Percentiles rank a stretch among this genome's conserved stretches.
Conservation (phyloP, 345 rosid genomes). For the Salix brachista region DNA sequence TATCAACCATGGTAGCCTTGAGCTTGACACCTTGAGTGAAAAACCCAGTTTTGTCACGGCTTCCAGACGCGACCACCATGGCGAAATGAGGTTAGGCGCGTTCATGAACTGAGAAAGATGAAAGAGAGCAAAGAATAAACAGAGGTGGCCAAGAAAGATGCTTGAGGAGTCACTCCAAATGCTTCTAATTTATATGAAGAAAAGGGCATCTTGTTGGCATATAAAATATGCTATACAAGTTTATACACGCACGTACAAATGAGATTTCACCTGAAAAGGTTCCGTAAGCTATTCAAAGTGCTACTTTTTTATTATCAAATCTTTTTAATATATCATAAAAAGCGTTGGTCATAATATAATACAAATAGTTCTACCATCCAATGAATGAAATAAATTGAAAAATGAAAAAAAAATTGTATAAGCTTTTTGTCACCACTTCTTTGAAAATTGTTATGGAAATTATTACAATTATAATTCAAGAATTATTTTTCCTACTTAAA, state of each 20-base stretch:
- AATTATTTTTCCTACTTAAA: too few relatives aligned
- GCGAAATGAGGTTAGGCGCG: neutral
- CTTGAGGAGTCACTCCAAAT: neutral
- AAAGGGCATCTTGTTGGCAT: neutral
- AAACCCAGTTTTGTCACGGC: neutral
- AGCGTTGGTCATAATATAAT: too few relatives aligned
- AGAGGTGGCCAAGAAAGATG: neutral
- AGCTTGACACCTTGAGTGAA: slow-evolving; percentile 1
- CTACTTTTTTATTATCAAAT: too few relatives aligned
- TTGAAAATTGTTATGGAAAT: too few relatives aligned
- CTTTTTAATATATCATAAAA: too few relatives aligned
- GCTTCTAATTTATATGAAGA: slow-evolving; percentile 20
- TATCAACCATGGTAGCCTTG: slow-evolving; percentile 7
- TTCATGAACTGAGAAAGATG: neutral
- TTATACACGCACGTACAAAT: slow-evolving; percentile 17
- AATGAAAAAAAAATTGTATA: too few relatives aligned
- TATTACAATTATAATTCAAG: too few relatives aligned
- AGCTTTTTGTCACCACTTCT: too few relatives aligned
- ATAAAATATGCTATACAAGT: neutral
- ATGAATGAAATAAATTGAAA: too few relatives aligned
- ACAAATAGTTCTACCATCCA: too few relatives aligned
- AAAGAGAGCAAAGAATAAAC: neutral
- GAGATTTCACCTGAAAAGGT: neutral
- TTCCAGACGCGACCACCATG: slow-evolving; percentile 20
- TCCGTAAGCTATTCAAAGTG: neutral